Percentiles rank a stretch among this genome's conserved stretches.
Evolutionary conservation across 495 filamentous ascomycete species (phyloP).

Genomic region (Penicillium diatomitis): DNA sequence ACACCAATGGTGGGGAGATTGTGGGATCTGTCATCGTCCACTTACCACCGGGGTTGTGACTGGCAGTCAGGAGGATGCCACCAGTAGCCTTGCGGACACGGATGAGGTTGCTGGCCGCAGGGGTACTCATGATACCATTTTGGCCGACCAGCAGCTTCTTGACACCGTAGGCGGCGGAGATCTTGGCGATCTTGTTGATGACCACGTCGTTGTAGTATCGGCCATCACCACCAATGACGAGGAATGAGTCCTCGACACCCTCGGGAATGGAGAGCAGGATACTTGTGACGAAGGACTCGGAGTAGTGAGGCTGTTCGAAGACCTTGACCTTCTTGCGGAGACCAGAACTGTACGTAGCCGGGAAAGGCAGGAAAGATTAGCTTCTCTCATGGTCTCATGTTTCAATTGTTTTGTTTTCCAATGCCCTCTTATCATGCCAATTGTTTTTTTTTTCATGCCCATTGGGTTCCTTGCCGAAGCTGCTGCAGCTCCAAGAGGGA

Average conservation of each 20-base stretch:
- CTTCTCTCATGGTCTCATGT: too few species aligned
- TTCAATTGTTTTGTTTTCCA: too few species aligned
- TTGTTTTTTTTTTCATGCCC: too few species aligned
- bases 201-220: slow-evolving; percentile 96
- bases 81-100: slow-evolving; percentile 88
- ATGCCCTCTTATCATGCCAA: too few species aligned
- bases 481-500: neutral
- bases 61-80: slow-evolving; percentile 92
- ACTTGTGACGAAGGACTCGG: slow-evolving; percentile 87
- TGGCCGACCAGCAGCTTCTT: slow-evolving; percentile 97
- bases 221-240: slow-evolving; percentile 97
- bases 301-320: slow-evolving; percentile 92
- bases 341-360: slow-evolving; percentile 60
- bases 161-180: slow-evolving; percentile 91
- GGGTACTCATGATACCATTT: slow-evolving; percentile 91
- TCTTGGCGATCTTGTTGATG: slow-evolving; percentile 94
- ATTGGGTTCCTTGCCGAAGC: too few species aligned
- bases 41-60: slow-evolving; percentile 95
- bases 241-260: slow-evolving; percentile 74
- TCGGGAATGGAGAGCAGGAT: slow-evolving; percentile 95
- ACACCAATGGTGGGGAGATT: too few species aligned
- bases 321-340: slow-evolving; percentile 97
- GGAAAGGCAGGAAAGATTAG: slow-evolving; percentile 9
- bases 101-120: slow-evolving; percentile 91
- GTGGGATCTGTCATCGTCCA: slow-evolving; percentile 2